A percentile compares a stretch with the other conserved stretches of the same genome.
Conservation (phyloP, 306 rosid species). For the Cercis canadensis region DNA sequence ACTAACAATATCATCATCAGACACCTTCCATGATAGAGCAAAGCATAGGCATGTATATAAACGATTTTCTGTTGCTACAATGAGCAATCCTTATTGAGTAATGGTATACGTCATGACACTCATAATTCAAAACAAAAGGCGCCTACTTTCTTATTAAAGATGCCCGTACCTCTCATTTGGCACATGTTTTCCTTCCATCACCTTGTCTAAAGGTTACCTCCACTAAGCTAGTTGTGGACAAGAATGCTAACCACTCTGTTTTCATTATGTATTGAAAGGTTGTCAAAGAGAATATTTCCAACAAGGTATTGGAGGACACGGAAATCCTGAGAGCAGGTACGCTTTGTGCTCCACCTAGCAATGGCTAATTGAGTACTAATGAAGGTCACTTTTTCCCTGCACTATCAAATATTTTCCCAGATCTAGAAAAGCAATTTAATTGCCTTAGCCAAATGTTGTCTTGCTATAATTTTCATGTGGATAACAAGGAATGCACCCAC, state of each 20-base stretch:
- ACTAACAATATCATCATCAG: constrained; percentile 11
- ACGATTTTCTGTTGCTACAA: constrained; percentile 10
- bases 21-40: constrained; percentile 19
- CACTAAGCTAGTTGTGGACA: constrained; percentile 46
- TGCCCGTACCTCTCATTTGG: constrained; percentile 37
- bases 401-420: constrained; percentile 40
- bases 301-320: constrained; percentile 32
- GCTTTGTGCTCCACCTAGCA: constrained; percentile 40
- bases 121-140: constrained; percentile 31
- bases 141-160: constrained; percentile 38
- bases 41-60: constrained; percentile 11
- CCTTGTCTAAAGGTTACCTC: constrained; percentile 40
- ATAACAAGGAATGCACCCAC: constrained; percentile 17
- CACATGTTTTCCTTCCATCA: constrained; percentile 40
- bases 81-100: constrained; percentile 1
- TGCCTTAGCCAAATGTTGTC: constrained; percentile 32
- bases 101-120: constrained; percentile 41
- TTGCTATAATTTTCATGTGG: constrained; percentile 33
- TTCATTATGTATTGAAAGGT: constrained; percentile 11
- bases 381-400: constrained; percentile 34
- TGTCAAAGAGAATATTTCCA: constrained; percentile 34
- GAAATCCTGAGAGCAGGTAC: constrained; percentile 27
- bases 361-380: constrained; percentile 22
- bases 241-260: constrained; percentile 45
- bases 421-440: constrained; percentile 34